Base-by-base conservation (phyloP, 768 basidiomycete species). In the Mycena belliarum region DNA sequence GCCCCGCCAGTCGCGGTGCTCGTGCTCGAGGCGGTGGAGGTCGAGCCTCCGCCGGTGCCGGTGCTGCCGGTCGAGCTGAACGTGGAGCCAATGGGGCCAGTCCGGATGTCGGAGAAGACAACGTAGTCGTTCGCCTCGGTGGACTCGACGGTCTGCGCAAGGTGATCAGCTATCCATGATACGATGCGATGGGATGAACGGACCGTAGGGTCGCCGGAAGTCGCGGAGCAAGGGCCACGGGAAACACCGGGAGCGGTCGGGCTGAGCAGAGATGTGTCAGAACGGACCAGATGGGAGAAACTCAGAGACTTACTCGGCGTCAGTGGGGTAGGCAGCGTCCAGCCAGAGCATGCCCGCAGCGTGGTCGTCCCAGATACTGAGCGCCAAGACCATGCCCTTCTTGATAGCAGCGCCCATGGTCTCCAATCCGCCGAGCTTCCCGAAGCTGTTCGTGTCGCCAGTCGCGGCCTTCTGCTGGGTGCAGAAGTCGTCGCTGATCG, bases 401-500 rank as follows among this genome's bases (percentile, higher is more conserved):
- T 57, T 61, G 60, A 78, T 65, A 1, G 76, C 65, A 47, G 38
- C 15, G 18, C 63, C 60, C 63, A 66, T 66, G n/a, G 48, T 51
- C 21, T 59, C 55, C 32, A 77, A 61, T 11, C 75, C 75, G 50
- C 76, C 75, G 51, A 67, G 61, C 33, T 55, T 32, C 44, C 58
- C 66, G 69, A 76, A 77, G 55, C 65, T 56, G 70, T 75, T 74
- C 41, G 69, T 71, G 68, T 78, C 75, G 42, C 70, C 70, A 66
- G 74, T 71, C 10, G 66, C 68, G 3, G 60, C 66, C 74, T 82
- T 82, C 68, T 81, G 78, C 43, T 67, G 70, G 38, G 68, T 72
- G 71, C 82, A 83, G 75, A 75, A 82, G 45, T 65, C 65, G 60
- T 76, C 73, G 60, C 77, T 81, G 76, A 84, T 75, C 46, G 78